Percentiles rank a stretch among this genome's conserved stretches.
Conservation (phyloP, 2,329 filamentous ascomycete species). For the Fusarium bactridioides region DNA sequence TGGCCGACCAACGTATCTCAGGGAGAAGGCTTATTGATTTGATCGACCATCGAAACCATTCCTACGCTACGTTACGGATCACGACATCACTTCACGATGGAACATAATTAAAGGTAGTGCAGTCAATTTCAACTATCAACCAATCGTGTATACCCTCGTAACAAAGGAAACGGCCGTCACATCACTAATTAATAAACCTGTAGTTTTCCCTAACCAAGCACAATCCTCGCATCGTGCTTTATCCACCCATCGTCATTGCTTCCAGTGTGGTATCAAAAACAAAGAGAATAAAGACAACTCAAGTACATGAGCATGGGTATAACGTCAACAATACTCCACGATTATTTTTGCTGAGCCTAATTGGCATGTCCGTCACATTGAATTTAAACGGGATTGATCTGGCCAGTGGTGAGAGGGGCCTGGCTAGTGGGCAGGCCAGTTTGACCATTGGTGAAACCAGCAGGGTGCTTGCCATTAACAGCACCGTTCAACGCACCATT, state of each 20-base stretch:
- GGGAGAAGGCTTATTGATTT: no score
- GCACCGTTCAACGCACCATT: constrained; percentile 29
- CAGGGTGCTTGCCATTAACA: constrained; percentile 27
- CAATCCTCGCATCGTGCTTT: constrained; percentile 14
- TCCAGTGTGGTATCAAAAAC: constrained; percentile 36
- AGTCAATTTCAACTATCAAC: constrained; percentile 35
- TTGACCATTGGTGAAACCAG: constrained; percentile 12
- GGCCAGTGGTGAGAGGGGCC: constrained; percentile 14
- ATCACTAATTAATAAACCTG: constrained; percentile 23
- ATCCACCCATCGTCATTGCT: constrained; percentile 24
- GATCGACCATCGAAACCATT: fast-evolving
- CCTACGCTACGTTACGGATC: no score
- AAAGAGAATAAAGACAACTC: constrained; percentile 24
- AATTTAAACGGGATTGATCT: constrained; percentile 32
- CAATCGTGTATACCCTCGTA: constrained; percentile 18
- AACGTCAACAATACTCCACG: constrained; percentile 23
- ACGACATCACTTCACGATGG: no score
- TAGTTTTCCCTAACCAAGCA: constrained; percentile 21
- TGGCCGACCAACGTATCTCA: fast-evolving
- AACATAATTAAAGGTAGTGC: background rate
- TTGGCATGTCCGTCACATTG: background rate
- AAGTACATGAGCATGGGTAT: constrained; percentile 38
- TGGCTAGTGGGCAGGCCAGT: background rate
- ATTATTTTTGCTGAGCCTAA: background rate
- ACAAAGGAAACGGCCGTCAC: constrained; percentile 33